A percentile compares a stretch with the other conserved stretches of the same genome.
phyloP scores from a whole-genome alignment of 2,329 filamentous ascomycete genomes.

The Lasiodiplodia theobromae region DNA sequence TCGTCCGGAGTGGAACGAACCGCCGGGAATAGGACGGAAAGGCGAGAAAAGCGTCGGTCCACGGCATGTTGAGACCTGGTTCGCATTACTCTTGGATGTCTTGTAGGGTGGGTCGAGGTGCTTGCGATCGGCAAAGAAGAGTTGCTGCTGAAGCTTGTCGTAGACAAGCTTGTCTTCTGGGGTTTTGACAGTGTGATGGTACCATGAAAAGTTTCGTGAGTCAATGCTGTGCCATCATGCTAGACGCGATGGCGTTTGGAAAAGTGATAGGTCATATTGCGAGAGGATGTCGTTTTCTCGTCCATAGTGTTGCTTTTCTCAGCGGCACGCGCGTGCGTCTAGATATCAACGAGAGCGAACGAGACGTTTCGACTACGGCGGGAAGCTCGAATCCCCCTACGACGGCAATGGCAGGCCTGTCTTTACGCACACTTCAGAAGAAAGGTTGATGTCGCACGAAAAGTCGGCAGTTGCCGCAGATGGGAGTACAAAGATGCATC shows the following conservation, averaged over 20 bases:
- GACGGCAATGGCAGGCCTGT: not conserved
- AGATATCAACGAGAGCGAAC: not conserved
- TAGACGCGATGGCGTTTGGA: not conserved
- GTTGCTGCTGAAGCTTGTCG: constrained; percentile 20
- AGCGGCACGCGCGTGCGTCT: not conserved
- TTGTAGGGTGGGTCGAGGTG: not conserved
- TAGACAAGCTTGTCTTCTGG: constrained; percentile 13
- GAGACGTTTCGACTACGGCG: too few species aligned
- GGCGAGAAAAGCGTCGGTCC: not conserved
- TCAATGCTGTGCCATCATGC: not conserved
- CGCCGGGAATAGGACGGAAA: constrained; percentile 7
- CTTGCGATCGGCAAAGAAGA: constrained; percentile 5
- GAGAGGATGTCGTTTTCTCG: not conserved
- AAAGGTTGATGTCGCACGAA: constrained; percentile 11
- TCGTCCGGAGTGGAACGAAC: not conserved
- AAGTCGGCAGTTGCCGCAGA: constrained; percentile 12
- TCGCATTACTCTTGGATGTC: constrained; percentile 2
- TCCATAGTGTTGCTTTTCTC: not conserved
- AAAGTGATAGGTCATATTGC: not conserved
- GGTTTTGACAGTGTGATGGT: not conserved
- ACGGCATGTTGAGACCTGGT: not conserved
- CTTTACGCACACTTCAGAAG: not conserved
- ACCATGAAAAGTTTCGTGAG: not conserved
- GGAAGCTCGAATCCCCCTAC: not conserved
- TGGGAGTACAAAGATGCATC: constrained; percentile 12